Conservation (phyloP, 495 filamentous ascomycete genomes). For the Hypoxylon intermedium region DNA sequence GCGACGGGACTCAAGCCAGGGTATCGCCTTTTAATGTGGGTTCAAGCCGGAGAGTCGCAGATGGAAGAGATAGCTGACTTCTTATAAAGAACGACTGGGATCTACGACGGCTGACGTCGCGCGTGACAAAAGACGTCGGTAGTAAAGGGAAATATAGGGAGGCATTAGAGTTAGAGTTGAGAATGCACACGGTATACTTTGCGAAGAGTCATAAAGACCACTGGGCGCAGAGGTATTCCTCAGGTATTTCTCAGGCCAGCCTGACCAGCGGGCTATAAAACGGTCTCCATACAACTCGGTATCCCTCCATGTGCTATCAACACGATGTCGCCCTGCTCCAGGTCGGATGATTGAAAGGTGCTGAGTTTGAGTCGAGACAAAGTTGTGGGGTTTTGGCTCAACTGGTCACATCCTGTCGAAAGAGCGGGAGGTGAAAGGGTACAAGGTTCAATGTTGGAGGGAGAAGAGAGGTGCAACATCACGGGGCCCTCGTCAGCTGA, state of each 20-base stretch:
- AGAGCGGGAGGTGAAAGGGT: slow-evolving; percentile 15
- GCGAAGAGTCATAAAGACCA: slow-evolving; percentile 25
- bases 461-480: slow-evolving; percentile 33
- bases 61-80: slow-evolving; percentile 13
- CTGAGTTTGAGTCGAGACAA: slow-evolving; percentile 14
- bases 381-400: slow-evolving; percentile 9
- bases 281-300: slow-evolving; percentile 12
- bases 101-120: slow-evolving; percentile 20
- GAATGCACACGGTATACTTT: slow-evolving; percentile 23
- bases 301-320: slow-evolving; percentile 29
- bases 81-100: slow-evolving; percentile 22
- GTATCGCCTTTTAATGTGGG: slow-evolving; percentile 20
- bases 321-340: slow-evolving; percentile 24
- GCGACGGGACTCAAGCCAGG: slow-evolving; percentile 24
- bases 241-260: slow-evolving; percentile 19
- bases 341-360: slow-evolving; percentile 38
- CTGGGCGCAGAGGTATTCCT: slow-evolving; percentile 5
- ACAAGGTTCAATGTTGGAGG: slow-evolving; percentile 26
- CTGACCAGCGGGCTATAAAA: slow-evolving; percentile 24
- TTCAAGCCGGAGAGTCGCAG: slow-evolving; percentile 21
- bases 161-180: slow-evolving; percentile 19
- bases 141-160: slow-evolving; percentile 19
- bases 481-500: slow-evolving; percentile 38
- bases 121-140: slow-evolving; percentile 30
- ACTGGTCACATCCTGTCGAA: slow-evolving; percentile 40